phyloP scores from a whole-genome alignment of 2,329 filamentous ascomycete genomes.

The Hymenoscyphus occultus region DNA sequence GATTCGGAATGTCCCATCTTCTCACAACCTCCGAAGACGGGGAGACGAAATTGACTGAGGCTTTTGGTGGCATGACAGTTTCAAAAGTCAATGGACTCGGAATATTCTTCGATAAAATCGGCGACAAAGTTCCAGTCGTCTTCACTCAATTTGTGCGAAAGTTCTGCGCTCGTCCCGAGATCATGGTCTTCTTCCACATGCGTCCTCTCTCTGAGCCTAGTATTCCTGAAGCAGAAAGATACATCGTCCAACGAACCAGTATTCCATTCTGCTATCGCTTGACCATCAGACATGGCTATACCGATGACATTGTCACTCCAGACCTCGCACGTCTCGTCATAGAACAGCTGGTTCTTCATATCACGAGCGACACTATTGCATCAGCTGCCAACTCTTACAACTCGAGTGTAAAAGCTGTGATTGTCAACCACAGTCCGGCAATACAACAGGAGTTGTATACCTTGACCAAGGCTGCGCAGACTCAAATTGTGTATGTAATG shows the following conservation, averaged over 20 bases:
- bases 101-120: slow-evolving; percentile 77
- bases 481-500: slow-evolving; percentile 53
- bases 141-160: slow-evolving; percentile 73
- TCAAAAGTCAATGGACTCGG: slow-evolving; percentile 57
- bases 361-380: slow-evolving; percentile 41
- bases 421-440: slow-evolving; percentile 26
- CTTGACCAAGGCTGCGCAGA: slow-evolving; percentile 44
- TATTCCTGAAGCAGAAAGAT: slow-evolving; percentile 48
- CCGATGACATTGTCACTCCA: slow-evolving; percentile 65
- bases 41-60: slow-evolving; percentile 38
- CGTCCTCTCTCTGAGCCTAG: slow-evolving; percentile 59
- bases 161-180: slow-evolving; percentile 63
- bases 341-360: slow-evolving; percentile 52
- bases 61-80: slow-evolving; percentile 41
- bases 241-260: slow-evolving; percentile 39
- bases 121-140: slow-evolving; percentile 60
- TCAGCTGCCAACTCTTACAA: slow-evolving; percentile 24
- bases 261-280: slow-evolving; percentile 66
- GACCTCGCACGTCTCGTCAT: slow-evolving; percentile 60
- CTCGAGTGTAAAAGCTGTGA: slow-evolving; percentile 8
- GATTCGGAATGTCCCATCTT: slow-evolving; percentile 48
- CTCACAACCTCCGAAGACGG: slow-evolving; percentile 38
- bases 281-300: slow-evolving; percentile 69
- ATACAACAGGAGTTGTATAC: slow-evolving; percentile 42
- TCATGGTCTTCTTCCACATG: slow-evolving; percentile 73